Evolutionary conservation across 2,329 filamentous ascomycete genomes (phyloP).

Genomic region (Aspergillus texensis): DNA sequence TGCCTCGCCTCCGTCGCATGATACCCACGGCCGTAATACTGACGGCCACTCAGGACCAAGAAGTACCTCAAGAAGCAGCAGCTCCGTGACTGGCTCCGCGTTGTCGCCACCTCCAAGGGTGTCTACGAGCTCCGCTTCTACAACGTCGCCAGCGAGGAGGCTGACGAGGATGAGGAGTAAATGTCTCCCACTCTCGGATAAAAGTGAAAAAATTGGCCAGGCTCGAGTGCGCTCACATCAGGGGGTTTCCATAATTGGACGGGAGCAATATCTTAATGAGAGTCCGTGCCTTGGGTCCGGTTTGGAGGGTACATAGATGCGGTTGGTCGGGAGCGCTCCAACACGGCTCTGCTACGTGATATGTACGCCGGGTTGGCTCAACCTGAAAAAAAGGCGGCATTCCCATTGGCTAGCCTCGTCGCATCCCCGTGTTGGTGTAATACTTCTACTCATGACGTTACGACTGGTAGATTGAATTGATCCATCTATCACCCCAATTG

Average conservation of each 20-base stretch:
- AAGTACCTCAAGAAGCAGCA: constrained; percentile 99
- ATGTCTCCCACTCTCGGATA: constrained; percentile 34
- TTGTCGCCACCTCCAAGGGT: constrained; percentile 96
- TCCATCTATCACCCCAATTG: constrained; percentile 22
- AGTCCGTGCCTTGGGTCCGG: constrained; percentile 13
- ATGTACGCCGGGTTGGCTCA: background rate
- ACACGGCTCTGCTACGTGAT: background rate
- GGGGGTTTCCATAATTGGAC: constrained; percentile 16
- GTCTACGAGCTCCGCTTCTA: constrained; percentile 99
- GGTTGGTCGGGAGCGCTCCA: constrained; percentile 15
- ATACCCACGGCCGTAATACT: background rate
- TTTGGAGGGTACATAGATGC: constrained; percentile 16
- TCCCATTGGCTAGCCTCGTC: constrained; percentile 2
- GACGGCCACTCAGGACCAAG: constrained; percentile 73
- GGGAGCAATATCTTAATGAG: constrained; percentile 9
- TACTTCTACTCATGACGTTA: constrained; percentile 34
- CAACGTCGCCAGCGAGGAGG: constrained; percentile 99
- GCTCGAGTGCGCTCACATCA: constrained; percentile 8
- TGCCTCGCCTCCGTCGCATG: background rate
- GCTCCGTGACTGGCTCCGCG: constrained; percentile 99
- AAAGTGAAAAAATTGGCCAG: constrained; percentile 3
- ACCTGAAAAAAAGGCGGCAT: constrained; percentile 21
- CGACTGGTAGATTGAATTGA: constrained; percentile 35
- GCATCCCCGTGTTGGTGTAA: constrained; percentile 11
- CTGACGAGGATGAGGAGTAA: constrained; percentile 98